These are phyloP conservation scores for Populus alba DNA, from an alignment of 345 rosid species.

Conservation along the genomic window DNA sequence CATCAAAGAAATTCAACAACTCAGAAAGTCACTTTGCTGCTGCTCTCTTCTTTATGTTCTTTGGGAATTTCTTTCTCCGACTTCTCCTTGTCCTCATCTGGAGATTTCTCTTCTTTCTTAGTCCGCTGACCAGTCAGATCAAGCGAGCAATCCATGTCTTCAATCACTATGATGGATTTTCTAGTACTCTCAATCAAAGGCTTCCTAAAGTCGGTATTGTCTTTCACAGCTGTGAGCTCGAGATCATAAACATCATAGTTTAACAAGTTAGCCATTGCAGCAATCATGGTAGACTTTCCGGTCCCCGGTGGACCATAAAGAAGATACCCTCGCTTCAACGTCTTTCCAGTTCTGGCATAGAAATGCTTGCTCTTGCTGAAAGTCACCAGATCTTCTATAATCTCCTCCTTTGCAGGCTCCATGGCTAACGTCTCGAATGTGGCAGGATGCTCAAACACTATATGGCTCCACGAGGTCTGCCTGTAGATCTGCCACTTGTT, in stretches of 20 bases:
- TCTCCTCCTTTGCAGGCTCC: conserved; percentile 53
- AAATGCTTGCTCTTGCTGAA: conserved; percentile 51
- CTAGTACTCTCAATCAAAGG: conserved; percentile 42
- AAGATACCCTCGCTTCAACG: conserved; percentile 61
- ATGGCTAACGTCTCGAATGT: conserved; percentile 54
- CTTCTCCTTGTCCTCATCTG: conserved; percentile 30
- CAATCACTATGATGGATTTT: conserved; percentile 52
- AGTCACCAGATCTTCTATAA: conserved; percentile 51
- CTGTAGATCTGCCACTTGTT: conserved; percentile 47
- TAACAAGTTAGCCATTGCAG: conserved; percentile 46
- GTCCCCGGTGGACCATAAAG: conserved; percentile 48
- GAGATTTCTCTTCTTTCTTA: conserved; percentile 29
- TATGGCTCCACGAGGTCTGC: conserved; percentile 57
- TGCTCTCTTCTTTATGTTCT: conserved; percentile 27
- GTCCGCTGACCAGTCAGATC: conserved; percentile 56
- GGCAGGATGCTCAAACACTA: conserved; percentile 58
- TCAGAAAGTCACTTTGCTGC: conserved; percentile 60
- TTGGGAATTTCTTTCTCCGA: conserved; percentile 28
- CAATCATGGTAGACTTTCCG: conserved; percentile 45
- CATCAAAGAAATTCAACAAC: conserved; percentile 61
- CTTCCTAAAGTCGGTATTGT: conserved; percentile 39
- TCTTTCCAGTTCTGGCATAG: conserved; percentile 51
- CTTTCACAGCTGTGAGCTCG: conserved; percentile 42
- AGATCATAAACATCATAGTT: conserved; percentile 43
- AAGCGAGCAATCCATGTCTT: conserved; percentile 55